A percentile compares a stretch with the other conserved stretches of the same genome.
Conservation (phyloP, 441 rosid species). For the Erodium moschatum region DNA sequence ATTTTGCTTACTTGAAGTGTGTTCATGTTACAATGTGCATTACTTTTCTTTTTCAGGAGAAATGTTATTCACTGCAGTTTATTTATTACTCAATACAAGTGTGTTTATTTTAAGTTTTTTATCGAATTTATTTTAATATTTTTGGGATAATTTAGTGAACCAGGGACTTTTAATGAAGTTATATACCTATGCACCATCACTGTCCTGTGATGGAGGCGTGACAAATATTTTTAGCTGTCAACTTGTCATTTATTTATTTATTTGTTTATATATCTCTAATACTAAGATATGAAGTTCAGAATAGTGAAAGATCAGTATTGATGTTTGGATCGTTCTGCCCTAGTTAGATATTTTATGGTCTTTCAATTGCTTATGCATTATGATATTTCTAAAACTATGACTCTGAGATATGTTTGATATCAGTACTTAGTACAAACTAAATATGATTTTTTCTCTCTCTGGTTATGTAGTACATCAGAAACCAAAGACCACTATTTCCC, state of each 20-base stretch:
- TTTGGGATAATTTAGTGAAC: background rate
- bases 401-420: conserved; percentile 5
- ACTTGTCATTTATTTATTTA: background rate
- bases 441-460: conserved; percentile 5
- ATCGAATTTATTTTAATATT: too few relatives aligned
- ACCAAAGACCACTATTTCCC: conserved; percentile 20
- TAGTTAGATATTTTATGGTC: background rate
- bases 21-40: background rate
- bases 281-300: background rate
- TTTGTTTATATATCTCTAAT: background rate
- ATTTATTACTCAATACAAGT: too few relatives aligned
- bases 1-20: too few relatives aligned
- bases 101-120: too few relatives aligned
- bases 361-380: background rate
- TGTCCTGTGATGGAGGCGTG: background rate
- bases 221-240: background rate
- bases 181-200: background rate
- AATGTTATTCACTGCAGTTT: too few relatives aligned
- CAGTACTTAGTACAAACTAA: background rate
- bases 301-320: background rate
- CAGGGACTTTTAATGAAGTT: background rate
- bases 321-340: background rate
- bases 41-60: background rate
- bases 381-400: background rate
- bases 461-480: conserved; percentile 27